A percentile compares a stretch with the other conserved stretches of the same genome.
These are phyloP conservation scores for Curvularia hawaiiensis DNA, from an alignment of 2,329 filamentous ascomycete genomes.

Conservation along the genomic window DNA sequence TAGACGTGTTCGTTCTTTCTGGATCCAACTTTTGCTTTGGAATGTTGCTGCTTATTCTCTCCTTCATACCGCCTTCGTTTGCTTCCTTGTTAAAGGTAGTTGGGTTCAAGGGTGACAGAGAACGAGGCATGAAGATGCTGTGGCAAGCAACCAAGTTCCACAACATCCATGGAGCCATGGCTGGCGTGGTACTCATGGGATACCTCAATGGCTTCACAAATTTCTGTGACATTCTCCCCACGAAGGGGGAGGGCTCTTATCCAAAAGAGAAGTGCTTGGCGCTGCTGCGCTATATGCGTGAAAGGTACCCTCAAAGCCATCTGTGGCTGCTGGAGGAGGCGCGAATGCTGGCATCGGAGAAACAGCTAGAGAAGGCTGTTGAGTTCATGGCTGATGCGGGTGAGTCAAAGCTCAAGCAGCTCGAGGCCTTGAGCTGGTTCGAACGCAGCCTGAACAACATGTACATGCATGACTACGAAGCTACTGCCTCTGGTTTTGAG, in stretches of 20 bases:
- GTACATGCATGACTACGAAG: conserved; percentile 76
- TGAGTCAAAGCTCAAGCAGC: conserved; percentile 80
- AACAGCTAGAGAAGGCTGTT: conserved; percentile 70
- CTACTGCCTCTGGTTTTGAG: conserved; percentile 76
- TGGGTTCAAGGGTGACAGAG: conserved; percentile 87
- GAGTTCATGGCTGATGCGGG: conserved; percentile 64
- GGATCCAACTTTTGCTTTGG: conserved; percentile 91
- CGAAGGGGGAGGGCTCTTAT: conserved; percentile 64
- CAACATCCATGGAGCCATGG: conserved; percentile 92
- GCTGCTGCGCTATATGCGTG: conserved; percentile 75
- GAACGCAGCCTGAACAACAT: conserved; percentile 80
- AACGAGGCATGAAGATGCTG: conserved; percentile 80
- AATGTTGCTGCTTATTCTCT: conserved; percentile 82
- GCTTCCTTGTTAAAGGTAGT: conserved; percentile 84
- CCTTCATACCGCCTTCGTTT: conserved; percentile 90
- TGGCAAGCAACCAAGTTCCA: conserved; percentile 87
- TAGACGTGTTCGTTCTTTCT: conserved; percentile 88
- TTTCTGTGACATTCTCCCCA: conserved; percentile 84
- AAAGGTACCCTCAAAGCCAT: conserved; percentile 77
- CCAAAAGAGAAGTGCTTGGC: conserved; percentile 70
- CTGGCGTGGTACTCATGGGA: conserved; percentile 77
- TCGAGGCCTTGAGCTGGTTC: conserved; percentile 83
- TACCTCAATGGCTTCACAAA: conserved; percentile 90
- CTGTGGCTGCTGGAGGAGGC: conserved; percentile 92
- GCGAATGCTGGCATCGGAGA: conserved; percentile 71